These are phyloP conservation scores for Xylariales sp. DNA, from an alignment of 2,329 filamentous ascomycete species.

Conservation along the genomic window DNA sequence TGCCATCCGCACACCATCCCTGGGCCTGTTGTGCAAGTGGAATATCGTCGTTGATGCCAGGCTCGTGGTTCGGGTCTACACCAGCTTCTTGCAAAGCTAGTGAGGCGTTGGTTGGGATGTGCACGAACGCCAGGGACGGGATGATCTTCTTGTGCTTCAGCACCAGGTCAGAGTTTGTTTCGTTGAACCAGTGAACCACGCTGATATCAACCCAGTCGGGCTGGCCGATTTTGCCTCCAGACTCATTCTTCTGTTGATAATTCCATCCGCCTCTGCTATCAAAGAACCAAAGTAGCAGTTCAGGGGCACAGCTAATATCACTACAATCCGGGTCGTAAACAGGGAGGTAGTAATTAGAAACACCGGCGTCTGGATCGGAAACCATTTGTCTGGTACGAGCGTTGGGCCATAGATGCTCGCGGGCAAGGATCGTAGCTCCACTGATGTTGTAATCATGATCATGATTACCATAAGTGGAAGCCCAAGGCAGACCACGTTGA, in stretches of 20 bases:
- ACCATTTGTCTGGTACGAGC: conserved; percentile 38
- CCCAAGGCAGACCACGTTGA: conserved; percentile 52
- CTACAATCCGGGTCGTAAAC: conserved; percentile 35
- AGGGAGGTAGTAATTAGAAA: conserved; percentile 44
- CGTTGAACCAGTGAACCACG: conserved; percentile 41
- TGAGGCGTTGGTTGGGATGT: conserved; percentile 42
- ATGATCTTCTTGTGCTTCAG: conserved; percentile 29
- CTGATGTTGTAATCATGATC: conserved; percentile 58
- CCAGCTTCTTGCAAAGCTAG: conserved; percentile 32
- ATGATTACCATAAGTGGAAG: conserved; percentile 68
- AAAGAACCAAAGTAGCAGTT: conserved; percentile 65
- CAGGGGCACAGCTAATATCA: conserved; percentile 28
- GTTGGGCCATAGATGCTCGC: conserved; percentile 34
- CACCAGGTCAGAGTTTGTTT: conserved; percentile 26
- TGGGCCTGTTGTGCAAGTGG: conserved; percentile 37
- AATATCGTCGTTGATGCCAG: conserved; percentile 41
- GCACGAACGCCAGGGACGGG: conserved; percentile 44
- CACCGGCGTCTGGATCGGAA: conserved; percentile 27
- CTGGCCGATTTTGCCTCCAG: conserved; percentile 26
- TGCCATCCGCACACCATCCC: conserved; percentile 39
- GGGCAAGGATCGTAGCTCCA: conserved; percentile 36
- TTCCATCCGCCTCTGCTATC: conserved; percentile 57
- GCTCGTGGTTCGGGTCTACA: conserved; percentile 32
- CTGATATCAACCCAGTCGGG: conserved; percentile 41
- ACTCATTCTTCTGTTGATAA: conserved; percentile 34